Evolutionary conservation across 164 flowering plant species (phyloP).

Genomic region (Tinospora cordifolia): DNA sequence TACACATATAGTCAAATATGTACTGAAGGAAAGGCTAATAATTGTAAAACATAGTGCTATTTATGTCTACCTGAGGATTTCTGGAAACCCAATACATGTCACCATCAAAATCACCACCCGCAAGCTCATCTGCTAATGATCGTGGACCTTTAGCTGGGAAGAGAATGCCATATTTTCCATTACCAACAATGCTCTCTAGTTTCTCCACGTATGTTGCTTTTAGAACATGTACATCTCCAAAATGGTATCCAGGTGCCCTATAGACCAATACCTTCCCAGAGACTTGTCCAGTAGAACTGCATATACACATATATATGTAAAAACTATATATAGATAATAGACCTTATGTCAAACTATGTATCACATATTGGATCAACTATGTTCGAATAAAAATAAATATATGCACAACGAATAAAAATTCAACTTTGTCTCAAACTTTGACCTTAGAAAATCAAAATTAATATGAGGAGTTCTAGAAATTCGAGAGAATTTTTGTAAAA

Average conservation of each 20-base stretch:
- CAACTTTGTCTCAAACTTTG: too few relatives aligned
- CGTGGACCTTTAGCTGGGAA: constrained; percentile 60
- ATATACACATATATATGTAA: background rate
- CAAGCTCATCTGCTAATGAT: constrained; percentile 81
- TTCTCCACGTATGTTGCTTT: constrained; percentile 44
- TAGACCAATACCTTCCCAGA: constrained; percentile 70
- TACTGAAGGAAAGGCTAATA: background rate
- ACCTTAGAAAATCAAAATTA: too few relatives aligned
- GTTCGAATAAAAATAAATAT: too few relatives aligned
- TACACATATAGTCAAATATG: background rate
- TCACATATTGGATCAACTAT: background rate
- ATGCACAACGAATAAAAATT: too few relatives aligned
- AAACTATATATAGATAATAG: background rate
- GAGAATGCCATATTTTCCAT: constrained; percentile 74
- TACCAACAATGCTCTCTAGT: constrained; percentile 49
- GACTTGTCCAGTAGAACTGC: constrained; percentile 70
- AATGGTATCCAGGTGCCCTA: constrained; percentile 76
- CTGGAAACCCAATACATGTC: constrained; percentile 78
- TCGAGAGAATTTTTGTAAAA: too few relatives aligned
- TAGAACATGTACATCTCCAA: constrained; percentile 72
- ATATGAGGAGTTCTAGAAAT: too few relatives aligned
- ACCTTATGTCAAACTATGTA: background rate
- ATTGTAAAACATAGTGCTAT: too few relatives aligned
- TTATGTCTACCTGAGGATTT: constrained; percentile 50
- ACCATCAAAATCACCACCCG: constrained; percentile 83